Base-by-base conservation (phyloP, 2,329 filamentous ascomycete species). In the Beauveria caledonica region DNA sequence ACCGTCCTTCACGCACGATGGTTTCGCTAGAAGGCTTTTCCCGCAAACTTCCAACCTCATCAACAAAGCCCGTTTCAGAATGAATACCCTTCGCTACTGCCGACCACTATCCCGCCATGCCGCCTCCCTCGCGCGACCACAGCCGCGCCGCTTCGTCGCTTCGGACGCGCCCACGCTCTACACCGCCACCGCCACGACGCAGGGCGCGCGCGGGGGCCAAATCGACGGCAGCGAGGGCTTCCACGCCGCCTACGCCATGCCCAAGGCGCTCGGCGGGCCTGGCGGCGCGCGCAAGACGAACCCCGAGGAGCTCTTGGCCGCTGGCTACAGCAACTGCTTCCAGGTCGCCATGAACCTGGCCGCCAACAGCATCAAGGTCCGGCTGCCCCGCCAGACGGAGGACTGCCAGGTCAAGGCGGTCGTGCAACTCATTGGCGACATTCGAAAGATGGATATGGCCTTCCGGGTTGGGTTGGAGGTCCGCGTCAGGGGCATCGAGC, bases 251-350 rank as follows among this genome's bases (percentile, higher is more conserved):
- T 57, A 57, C 19, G 54, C 42, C 27, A 57, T 57, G 54, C 54
- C 54, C 19, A 48, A 48, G 8, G 42, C 54, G 1, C 54, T 57
- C 21, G 54, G 54, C 21, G 54, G 54, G 3, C 54, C 54, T 11
- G 54, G 54, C 15, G 54, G 54, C 45, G 6, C 5, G 44, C 29
- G 25, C 11, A 49, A 49, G 54, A 57, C 54, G 17, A 57, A 57
- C 33, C 54, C 54, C 3, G 54, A 57, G 17, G 54, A 57, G 54
- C 54, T 57, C 2, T 27, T 57, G 5, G 54, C 54, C 13, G 54
- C 54, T 9, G 54, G 54, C 13, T 57, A 57, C 54, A 57, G 54
- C 54, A 57, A 57, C 45, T 57, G 54, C 54, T 57, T 57, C 17
- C 21, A 25, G 15, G 54, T 57, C 33, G 54, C 54, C 11, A 57